Conservation (phyloP, 2,329 filamentous ascomycete genomes). For the Talaromyces sp. region DNA sequence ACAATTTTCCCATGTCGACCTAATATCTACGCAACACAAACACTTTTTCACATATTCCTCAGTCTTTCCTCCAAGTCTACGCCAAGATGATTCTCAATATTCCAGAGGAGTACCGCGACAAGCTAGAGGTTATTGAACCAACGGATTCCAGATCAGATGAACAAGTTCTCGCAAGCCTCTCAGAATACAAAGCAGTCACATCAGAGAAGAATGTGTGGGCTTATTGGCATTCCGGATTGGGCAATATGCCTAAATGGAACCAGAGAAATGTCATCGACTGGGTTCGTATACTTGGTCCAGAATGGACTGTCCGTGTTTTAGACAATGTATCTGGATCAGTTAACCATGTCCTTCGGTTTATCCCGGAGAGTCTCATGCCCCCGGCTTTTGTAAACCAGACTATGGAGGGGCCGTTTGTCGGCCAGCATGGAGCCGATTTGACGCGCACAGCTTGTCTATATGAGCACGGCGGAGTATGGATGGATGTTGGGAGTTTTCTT, state of each 20-base stretch:
- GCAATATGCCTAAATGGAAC: constrained; percentile 34
- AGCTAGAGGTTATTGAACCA: neutral
- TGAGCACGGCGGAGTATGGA: constrained; percentile 36
- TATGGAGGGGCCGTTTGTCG: constrained; percentile 43
- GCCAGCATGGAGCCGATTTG: constrained; percentile 45
- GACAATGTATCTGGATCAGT: constrained; percentile 33
- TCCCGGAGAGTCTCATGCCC: constrained; percentile 33
- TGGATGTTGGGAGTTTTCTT: constrained; percentile 41
- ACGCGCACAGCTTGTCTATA: constrained; percentile 40
- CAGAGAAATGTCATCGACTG: constrained; percentile 38
- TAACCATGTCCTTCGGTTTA: constrained; percentile 36
- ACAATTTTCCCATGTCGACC: too few species aligned
- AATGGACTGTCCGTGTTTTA: constrained; percentile 21
- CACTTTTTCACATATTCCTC: too few species aligned
- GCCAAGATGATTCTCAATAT: neutral
- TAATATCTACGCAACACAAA: too few species aligned
- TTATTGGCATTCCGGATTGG: constrained; percentile 35
- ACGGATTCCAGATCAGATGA: neutral
- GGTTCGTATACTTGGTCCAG: constrained; percentile 32
- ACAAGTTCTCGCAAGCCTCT: neutral
- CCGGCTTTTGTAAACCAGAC: constrained; percentile 38
- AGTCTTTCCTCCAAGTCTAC: too few species aligned
- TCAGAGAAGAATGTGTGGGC: constrained; percentile 40
- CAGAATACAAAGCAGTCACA: constrained; percentile 20
- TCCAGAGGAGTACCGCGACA: neutral